Evolutionary conservation across 2,329 filamentous ascomycete species (phyloP).

Genomic region (Pestalotiopsis sp.): DNA sequence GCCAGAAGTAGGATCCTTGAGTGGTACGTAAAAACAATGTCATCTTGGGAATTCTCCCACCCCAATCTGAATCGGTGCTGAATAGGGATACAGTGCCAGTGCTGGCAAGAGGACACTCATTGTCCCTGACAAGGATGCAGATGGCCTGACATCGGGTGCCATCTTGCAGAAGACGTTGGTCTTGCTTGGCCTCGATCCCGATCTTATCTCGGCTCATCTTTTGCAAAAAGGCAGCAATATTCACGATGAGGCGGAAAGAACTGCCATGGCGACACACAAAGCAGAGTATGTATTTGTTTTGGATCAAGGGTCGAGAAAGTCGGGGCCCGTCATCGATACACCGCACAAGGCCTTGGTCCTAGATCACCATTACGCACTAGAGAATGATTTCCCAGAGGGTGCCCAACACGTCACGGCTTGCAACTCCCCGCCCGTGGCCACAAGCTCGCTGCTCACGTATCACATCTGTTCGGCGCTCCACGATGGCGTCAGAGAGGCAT

Average conservation of each 20-base stretch:
- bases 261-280: conserved; percentile 48
- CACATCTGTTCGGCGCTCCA: conserved; percentile 62
- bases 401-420: conserved; percentile 62
- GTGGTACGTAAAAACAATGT: conserved; percentile 46
- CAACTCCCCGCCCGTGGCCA: conserved; percentile 65
- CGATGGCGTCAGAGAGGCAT: conserved; percentile 45
- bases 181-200: conserved; percentile 55
- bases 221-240: conserved; percentile 61
- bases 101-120: conserved; percentile 57
- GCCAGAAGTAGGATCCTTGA: conserved; percentile 59
- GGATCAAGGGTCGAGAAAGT: conserved; percentile 63
- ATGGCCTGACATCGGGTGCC: conserved; percentile 65
- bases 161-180: conserved; percentile 63
- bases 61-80: too few species aligned
- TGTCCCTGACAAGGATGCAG: conserved; percentile 70
- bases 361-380: conserved; percentile 63
- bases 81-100: conserved; percentile 42
- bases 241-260: conserved; percentile 54
- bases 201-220: conserved; percentile 59
- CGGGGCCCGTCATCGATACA: conserved; percentile 52
- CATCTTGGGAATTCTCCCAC: too few species aligned
- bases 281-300: conserved; percentile 64
- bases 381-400: conserved; percentile 56
- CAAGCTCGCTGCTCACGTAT: conserved; percentile 65
- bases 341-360: conserved; percentile 58